phyloP scores from a whole-genome alignment of 345 rosid genomes.

The Aethionema arabicum region DNA sequence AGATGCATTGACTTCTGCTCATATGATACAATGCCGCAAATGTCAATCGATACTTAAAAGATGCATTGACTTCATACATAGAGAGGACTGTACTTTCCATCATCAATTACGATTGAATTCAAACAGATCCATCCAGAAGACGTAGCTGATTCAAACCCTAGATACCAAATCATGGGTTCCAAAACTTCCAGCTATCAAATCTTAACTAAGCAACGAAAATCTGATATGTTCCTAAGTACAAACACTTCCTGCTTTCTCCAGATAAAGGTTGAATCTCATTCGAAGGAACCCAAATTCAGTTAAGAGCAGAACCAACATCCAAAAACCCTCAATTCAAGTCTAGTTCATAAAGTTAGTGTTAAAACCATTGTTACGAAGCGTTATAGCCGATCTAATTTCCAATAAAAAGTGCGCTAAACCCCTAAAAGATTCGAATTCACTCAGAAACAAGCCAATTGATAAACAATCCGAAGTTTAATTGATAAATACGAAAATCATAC shows the following conservation, averaged over 20 bases:
- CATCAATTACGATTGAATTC: background rate
- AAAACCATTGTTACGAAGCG: background rate
- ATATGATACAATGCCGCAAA: constrained; percentile 11
- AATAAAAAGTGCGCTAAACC: constrained; percentile 1
- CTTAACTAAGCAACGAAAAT: background rate
- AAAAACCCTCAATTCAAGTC: constrained; percentile 3
- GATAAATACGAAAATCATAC: too few relatives aligned
- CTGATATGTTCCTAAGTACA: background rate
- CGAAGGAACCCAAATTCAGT: constrained; percentile 3
- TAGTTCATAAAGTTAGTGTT: background rate
- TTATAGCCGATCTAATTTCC: background rate
- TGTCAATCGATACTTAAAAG: too few relatives aligned
- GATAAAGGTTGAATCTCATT: constrained; percentile 16
- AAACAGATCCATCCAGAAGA: constrained; percentile 16
- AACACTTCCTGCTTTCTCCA: background rate
- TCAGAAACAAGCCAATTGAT: too few relatives aligned
- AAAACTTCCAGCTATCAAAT: background rate
- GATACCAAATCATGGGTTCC: background rate
- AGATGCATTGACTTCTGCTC: background rate
- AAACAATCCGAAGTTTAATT: too few relatives aligned
- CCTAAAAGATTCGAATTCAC: too few relatives aligned
- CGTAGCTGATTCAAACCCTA: constrained; percentile 7
- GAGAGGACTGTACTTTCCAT: background rate
- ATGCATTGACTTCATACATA: too few relatives aligned
- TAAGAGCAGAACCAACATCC: background rate